These are phyloP conservation scores for Fusarium camptoceras DNA, from an alignment of 2,329 filamentous ascomycete species.

Conservation along the genomic window DNA sequence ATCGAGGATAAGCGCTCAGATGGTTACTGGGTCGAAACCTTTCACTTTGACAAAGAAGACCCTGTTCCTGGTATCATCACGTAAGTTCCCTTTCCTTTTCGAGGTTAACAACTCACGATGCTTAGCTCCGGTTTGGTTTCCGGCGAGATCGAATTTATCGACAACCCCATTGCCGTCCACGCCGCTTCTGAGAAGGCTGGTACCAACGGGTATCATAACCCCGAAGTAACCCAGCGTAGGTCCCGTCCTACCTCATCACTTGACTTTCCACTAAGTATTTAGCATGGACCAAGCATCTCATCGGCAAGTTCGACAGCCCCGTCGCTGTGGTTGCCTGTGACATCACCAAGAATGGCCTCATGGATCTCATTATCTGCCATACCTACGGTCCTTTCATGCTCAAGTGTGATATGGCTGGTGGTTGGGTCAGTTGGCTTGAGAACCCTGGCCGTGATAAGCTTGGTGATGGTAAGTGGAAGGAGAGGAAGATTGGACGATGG, in stretches of 20 bases:
- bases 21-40: background rate
- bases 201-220: background rate
- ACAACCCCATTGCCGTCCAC: background rate
- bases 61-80: background rate
- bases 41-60: background rate
- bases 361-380: background rate
- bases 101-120: background rate
- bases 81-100: background rate
- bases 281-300: constrained; percentile 2
- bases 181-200: background rate
- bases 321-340: background rate
- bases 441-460: background rate
- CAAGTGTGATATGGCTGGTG: background rate
- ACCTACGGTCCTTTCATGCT: background rate
- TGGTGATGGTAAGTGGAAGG: background rate
- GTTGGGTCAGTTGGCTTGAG: constrained; percentile 1
- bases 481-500: constrained; percentile 1
- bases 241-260: too few relatives aligned
- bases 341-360: constrained; percentile 1
- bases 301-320: constrained; percentile 1
- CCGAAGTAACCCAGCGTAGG: background rate
- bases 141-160: background rate
- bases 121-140: background rate
- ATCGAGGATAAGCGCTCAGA: background rate
- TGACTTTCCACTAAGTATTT: background rate